phyloP scores from a whole-genome alignment of 108 stramenopile species.

The Cylindrotheca fusiformis region DNA sequence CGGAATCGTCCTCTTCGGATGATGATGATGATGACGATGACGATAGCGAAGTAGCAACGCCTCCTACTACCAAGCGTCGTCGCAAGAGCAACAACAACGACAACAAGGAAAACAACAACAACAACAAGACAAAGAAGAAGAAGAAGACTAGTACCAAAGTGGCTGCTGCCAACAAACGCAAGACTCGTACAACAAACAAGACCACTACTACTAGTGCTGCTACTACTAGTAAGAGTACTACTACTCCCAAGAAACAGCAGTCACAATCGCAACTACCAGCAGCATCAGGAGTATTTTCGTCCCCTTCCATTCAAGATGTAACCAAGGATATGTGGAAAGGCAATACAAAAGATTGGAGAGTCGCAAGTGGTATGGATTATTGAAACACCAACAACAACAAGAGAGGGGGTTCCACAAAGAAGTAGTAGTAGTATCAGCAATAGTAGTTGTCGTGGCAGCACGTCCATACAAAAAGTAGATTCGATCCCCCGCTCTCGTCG shows the following conservation, averaged over 20 bases:
- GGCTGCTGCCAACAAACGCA: not conserved
- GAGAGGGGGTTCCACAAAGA: too few species aligned
- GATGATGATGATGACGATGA: slow-evolving; percentile 6
- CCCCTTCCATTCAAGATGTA: slow-evolving; percentile 17
- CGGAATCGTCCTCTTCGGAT: not conserved
- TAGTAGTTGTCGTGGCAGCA: too few species aligned
- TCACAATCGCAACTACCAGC: not conserved
- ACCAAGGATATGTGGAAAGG: slow-evolving; percentile 16
- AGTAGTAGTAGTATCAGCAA: too few species aligned
- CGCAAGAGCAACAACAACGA: not conserved
- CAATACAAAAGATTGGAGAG: slow-evolving; percentile 15
- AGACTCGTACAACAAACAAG: not conserved
- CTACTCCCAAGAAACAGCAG: not conserved
- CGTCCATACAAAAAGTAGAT: too few species aligned
- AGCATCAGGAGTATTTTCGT: slow-evolving; percentile 1
- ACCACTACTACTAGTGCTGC: not conserved
- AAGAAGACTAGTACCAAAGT: not conserved
- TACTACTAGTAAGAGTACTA: not conserved
- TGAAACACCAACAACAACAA: too few species aligned
- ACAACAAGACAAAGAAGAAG: slow-evolving; percentile 1
- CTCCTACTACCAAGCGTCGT: not conserved
- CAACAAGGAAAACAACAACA: not conserved
- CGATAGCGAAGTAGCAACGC: slow-evolving; percentile 5
- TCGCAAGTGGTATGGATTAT: slow-evolving; percentile 12
- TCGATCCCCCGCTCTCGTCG: too few species aligned